Evolutionary conservation across 768 basidiomycete species (phyloP), one percentile per base, ranked within the genome.

Genomic region (Boletus eberwhitei): DNA sequence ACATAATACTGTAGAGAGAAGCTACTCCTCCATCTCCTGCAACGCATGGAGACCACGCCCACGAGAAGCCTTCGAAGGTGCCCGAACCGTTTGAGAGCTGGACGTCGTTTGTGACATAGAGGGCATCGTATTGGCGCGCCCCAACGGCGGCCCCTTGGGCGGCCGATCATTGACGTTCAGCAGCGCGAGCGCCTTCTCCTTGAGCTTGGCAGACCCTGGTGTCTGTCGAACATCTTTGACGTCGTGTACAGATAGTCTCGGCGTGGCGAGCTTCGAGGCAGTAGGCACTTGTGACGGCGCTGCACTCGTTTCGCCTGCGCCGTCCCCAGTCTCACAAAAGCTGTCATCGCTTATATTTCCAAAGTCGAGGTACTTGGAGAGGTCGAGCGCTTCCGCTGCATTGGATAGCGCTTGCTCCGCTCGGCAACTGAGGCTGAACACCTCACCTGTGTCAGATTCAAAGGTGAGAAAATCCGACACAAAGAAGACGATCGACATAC

Each of bases 41-140:
- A 60, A n/a, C 2, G 50, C 24, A n/a, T 24, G n/a, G 12, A 59
- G 63, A 32, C 39, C 47, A 24, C 21, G 24, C 19, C 32, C 41
- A 26, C 52, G 47, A 19, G 37, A 24, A 32, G 11, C 32, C 40
- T 35, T 49, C 11, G 55, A 50, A 17, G 48, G 16, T 8, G 9
- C 14, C 13, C 40, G 50, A 35, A 7, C n/a, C 7, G 35, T 26
- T 8, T 36, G 50, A 53, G 48, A 24, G 8, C 5, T 24, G 14
- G 49, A 37, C 4, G 21, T 3, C 4, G 35, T 31, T 13, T 9
- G n/a, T 12, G 22, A 41, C 26, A 59, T 11, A n/a, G 41, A 1
- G 1, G 66, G 66, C 57, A 65, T 57, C 14, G 66, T 56, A 39
- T 58, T 42, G 8, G 58, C 38, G 5, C 60, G 65, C 41, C 52